Percentiles rank a stretch among this genome's conserved stretches.
phyloP scores from a whole-genome alignment of 768 basidiomycete genomes.

The Psilocybe tampanensis region DNA sequence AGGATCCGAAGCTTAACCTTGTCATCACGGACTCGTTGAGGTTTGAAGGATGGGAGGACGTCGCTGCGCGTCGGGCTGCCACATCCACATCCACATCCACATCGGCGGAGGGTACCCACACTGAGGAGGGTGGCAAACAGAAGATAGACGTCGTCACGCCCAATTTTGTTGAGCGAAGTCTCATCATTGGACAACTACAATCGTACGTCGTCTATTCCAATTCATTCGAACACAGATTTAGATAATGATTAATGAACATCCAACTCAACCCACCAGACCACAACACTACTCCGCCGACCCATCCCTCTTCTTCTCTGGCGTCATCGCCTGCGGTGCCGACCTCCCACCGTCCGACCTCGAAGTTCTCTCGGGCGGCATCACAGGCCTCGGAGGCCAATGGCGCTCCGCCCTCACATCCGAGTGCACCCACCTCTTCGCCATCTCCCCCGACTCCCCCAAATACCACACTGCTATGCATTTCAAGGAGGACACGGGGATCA shows the following conservation, averaged over 20 bases:
- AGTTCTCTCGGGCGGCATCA: slow-evolving; percentile 71
- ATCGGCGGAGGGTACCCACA: too few relatives aligned
- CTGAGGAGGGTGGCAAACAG: slow-evolving; percentile 21
- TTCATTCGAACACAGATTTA: background rate
- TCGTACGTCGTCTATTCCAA: slow-evolving; percentile 38
- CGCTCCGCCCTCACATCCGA: slow-evolving; percentile 76
- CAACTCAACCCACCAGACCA: background rate
- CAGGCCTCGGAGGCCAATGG: slow-evolving; percentile 82
- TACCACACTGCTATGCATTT: slow-evolving; percentile 59
- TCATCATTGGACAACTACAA: slow-evolving; percentile 59
- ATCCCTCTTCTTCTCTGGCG: slow-evolving; percentile 78
- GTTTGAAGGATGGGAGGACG: slow-evolving; percentile 56
- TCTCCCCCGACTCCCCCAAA: slow-evolving; percentile 52
- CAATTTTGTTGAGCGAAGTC: slow-evolving; percentile 71
- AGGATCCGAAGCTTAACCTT: slow-evolving; percentile 46
- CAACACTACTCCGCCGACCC: slow-evolving; percentile 76
- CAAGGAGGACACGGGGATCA: slow-evolving; percentile 58
- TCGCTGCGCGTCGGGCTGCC: slow-evolving; percentile 32
- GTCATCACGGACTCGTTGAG: slow-evolving; percentile 58
- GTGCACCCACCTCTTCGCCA: slow-evolving; percentile 84
- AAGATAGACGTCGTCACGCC: slow-evolving; percentile 28
- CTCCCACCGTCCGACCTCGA: slow-evolving; percentile 68
- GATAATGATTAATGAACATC: too few relatives aligned
- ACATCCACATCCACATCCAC: slow-evolving; percentile 31
- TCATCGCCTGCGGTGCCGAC: slow-evolving; percentile 68